Evolutionary conservation across 768 basidiomycete species (phyloP).

Genomic region (Lentinula sp.): DNA sequence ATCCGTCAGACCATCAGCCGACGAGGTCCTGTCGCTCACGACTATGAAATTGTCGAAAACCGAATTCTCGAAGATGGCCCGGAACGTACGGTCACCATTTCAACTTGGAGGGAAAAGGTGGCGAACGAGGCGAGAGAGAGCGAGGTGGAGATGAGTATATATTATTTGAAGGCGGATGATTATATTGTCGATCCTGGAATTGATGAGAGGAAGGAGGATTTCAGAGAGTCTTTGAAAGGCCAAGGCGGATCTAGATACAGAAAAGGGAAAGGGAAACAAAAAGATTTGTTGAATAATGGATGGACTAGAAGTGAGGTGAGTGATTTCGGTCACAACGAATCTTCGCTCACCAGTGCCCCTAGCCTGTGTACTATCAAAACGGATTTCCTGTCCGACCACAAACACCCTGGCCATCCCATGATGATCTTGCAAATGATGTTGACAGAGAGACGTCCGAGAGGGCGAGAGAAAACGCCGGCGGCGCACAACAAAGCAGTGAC

Average conservation of each 20-base stretch:
- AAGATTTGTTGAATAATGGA: not conserved
- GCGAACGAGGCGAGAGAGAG: conserved; percentile 12
- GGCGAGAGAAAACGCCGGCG: not conserved
- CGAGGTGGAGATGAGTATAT: not conserved
- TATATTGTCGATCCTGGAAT: conserved; percentile 11
- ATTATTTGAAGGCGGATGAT: conserved; percentile 12
- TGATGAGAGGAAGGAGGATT: not conserved
- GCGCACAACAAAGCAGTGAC: not conserved
- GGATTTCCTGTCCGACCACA: not conserved
- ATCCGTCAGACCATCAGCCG: not conserved
- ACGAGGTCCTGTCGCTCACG: conserved; percentile 16
- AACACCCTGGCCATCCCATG: not conserved
- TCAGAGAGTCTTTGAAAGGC: not conserved
- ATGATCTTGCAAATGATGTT: not conserved
- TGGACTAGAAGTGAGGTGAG: conserved; percentile 2
- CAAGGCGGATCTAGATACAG: not conserved
- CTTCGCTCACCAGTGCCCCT: not conserved
- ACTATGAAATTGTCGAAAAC: conserved; percentile 36
- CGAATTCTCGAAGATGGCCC: conserved; percentile 42
- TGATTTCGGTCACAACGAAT: not conserved
- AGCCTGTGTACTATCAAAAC: not conserved
- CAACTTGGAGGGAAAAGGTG: conserved; percentile 51
- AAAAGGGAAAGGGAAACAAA: not conserved
- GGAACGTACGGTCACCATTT: conserved; percentile 47
- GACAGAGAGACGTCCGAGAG: not conserved